Conservation (phyloP, 192 early-diverging fungal genomes). For the Cetraspora pellucida region DNA sequence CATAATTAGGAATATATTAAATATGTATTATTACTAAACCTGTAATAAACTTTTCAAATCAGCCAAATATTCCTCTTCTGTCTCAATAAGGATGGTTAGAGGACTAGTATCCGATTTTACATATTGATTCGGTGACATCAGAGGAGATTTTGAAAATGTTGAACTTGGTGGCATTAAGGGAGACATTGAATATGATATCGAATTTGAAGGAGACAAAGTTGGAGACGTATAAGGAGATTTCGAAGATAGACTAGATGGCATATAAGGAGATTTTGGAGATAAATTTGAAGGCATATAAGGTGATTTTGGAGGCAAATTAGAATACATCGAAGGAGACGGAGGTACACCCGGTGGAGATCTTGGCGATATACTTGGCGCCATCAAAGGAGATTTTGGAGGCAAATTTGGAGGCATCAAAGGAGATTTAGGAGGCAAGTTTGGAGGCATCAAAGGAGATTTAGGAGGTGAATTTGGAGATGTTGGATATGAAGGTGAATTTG, state of each 20-base stretch:
- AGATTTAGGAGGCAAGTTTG: not conserved
- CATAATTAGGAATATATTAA: not conserved
- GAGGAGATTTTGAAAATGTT: not conserved
- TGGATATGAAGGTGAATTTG: not conserved
- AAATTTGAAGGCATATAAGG: too few relatives aligned
- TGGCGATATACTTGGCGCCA: conserved; percentile 15
- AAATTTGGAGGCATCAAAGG: not conserved
- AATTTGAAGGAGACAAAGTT: too few relatives aligned
- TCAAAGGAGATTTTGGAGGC: not conserved
- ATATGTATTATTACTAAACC: conserved; percentile 34
- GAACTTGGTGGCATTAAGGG: not conserved
- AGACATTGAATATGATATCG: not conserved
- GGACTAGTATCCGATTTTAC: conserved; percentile 44
- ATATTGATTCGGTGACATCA: conserved; percentile 21
- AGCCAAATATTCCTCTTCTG: conserved; percentile 55
- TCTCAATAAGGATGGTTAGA: conserved; percentile 55
- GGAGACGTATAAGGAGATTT: too few relatives aligned
- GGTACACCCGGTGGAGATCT: too few relatives aligned
- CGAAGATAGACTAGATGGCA: too few relatives aligned
- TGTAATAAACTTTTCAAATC: conserved; percentile 53
- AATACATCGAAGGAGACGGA: too few relatives aligned
- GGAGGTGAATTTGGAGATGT: not conserved
- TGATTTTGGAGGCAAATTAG: too few relatives aligned
- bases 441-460: not conserved
- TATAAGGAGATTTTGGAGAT: too few relatives aligned